Conservation (phyloP, 164 flowering plant genomes). For the Stephania yunnanensis region DNA sequence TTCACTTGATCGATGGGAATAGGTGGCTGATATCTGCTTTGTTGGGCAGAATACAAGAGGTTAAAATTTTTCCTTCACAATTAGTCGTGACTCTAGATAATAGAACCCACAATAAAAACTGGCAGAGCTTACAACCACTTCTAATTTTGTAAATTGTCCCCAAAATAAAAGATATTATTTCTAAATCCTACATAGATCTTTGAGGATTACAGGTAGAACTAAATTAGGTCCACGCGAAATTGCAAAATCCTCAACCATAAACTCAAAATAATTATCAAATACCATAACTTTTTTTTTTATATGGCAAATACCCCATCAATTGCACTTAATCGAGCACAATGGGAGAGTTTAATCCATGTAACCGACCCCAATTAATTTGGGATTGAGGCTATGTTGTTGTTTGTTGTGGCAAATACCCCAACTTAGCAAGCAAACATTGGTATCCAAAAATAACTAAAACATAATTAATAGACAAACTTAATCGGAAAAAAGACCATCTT, state of each 20-base stretch:
- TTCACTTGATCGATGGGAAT: conserved; percentile 60
- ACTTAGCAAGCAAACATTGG: neutral
- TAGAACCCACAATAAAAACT: too few species aligned
- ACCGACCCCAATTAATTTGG: too few species aligned
- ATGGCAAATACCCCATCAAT: too few species aligned
- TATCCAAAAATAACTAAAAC: neutral
- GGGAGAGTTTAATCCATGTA: too few species aligned
- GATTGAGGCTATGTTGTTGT: too few species aligned
- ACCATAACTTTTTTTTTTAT: neutral
- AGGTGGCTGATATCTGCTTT: conserved; percentile 54
- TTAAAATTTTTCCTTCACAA: neutral
- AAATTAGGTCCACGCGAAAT: neutral
- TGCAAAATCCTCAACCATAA: neutral
- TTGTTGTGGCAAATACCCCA: too few species aligned
- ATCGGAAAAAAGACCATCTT: neutral
- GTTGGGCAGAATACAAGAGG: too few species aligned
- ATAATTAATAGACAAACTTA: neutral
- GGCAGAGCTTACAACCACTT: neutral
- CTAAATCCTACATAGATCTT: neutral
- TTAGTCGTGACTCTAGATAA: too few species aligned
- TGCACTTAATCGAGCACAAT: too few species aligned
- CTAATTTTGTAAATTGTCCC: neutral
- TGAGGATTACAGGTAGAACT: neutral
- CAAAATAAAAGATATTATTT: neutral
- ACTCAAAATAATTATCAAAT: neutral